Conservation (phyloP, 2,329 filamentous ascomycete species). For the Alternaria viburni region DNA sequence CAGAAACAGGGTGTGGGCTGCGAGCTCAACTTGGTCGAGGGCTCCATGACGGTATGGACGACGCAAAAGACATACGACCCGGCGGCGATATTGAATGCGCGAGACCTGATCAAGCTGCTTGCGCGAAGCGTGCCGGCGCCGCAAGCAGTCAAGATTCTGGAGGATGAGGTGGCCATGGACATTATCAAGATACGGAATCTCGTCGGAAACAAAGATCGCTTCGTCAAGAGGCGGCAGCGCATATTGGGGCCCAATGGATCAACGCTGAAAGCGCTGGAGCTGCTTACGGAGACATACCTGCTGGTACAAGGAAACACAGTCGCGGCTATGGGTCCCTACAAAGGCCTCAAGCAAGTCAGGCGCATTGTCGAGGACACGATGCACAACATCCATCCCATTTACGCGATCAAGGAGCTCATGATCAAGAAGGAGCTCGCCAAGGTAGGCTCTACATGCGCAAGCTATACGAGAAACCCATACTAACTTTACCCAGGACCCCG, state of each 20-base stretch:
- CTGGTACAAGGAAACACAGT: conserved; percentile 98
- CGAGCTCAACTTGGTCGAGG: conserved; percentile 91
- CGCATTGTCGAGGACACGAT: conserved; percentile 90
- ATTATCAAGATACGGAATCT: conserved; percentile 94
- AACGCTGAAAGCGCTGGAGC: conserved; percentile 91
- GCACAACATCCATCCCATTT: conserved; percentile 87
- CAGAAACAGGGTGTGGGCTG: conserved; percentile 89
- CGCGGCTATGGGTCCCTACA: conserved; percentile 87
- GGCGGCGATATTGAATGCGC: conserved; percentile 88
- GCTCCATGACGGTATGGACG: conserved; percentile 95
- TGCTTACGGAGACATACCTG: conserved; percentile 86
- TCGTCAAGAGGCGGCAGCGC: conserved; percentile 91
- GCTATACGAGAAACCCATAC: not conserved
- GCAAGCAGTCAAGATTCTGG: conserved; percentile 90
- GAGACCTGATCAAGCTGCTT: conserved; percentile 92
- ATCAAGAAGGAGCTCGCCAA: conserved; percentile 92
- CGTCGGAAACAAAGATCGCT: conserved; percentile 91
- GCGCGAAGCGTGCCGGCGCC: conserved; percentile 84
- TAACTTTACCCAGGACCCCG: conserved; percentile 64
- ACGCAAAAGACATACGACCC: conserved; percentile 92
- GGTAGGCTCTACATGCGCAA: not conserved
- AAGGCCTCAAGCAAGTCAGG: conserved; percentile 90
- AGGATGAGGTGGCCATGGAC: conserved; percentile 90
- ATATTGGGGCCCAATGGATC: conserved; percentile 91
- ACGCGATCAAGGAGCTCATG: conserved; percentile 96